These are phyloP conservation scores for Elongisporangium undulatum DNA, from an alignment of 352 stramenopile genomes.

Conservation along the genomic window DNA sequence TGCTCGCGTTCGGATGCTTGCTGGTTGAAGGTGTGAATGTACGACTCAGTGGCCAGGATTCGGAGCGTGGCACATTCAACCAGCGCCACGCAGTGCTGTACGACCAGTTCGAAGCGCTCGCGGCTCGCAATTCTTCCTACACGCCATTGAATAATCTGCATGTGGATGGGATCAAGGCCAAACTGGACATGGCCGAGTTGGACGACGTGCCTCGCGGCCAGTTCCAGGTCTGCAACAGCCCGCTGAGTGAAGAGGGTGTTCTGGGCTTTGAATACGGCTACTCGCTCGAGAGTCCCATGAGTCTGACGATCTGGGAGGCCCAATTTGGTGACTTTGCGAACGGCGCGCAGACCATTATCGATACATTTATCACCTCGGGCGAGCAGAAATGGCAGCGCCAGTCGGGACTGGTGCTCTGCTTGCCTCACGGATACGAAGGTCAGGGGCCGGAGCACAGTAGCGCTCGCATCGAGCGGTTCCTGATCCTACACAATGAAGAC, in stretches of 20 bases:
- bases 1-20: conserved; percentile 80
- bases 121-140: conserved; percentile 86
- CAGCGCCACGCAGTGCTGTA: conserved; percentile 88
- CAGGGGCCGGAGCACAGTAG: conserved; percentile 84
- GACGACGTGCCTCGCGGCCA: conserved; percentile 34
- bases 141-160: conserved; percentile 91
- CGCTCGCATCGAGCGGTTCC: conserved; percentile 79
- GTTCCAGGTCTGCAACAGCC: conserved; percentile 82
- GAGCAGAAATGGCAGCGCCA: conserved; percentile 91
- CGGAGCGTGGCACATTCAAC: conserved; percentile 88
- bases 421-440: conserved; percentile 86
- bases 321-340: conserved; percentile 90
- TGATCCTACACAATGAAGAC: conserved; percentile 80
- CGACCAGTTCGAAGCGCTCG: conserved; percentile 79
- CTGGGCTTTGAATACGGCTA: conserved; percentile 89
- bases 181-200: conserved; percentile 29
- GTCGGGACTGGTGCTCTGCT: conserved; percentile 69
- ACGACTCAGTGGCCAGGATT: conserved; percentile 86
- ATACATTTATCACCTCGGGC: conserved; percentile 79
- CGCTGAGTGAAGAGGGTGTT: conserved; percentile 79
- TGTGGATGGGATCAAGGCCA: conserved; percentile 36
- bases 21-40: conserved; percentile 84
- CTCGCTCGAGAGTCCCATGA: conserved; percentile 65
- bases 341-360: conserved; percentile 85
- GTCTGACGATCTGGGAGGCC: conserved; percentile 90